These are phyloP conservation scores for Amaranthus cruentus DNA, from an alignment of 148 eudicot genomes.

Conservation along the genomic window DNA sequence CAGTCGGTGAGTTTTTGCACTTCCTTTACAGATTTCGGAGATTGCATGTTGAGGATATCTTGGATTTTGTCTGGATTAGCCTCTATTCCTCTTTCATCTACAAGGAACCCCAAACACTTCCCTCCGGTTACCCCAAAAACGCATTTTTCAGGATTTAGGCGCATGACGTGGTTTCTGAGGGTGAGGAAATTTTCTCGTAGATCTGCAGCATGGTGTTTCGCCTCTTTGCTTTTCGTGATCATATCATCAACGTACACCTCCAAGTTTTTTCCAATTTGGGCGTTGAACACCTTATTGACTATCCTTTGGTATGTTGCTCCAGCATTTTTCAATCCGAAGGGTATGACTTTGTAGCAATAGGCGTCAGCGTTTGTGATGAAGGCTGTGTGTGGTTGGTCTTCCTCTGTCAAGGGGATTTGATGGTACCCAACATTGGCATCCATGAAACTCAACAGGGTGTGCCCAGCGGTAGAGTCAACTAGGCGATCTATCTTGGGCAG, in stretches of 20 bases:
- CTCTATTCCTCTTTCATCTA: not conserved
- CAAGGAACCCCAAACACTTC: not conserved
- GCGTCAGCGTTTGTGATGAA: not conserved
- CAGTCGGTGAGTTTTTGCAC: not conserved
- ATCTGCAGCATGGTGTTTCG: not conserved
- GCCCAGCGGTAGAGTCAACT: not conserved
- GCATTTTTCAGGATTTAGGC: not conserved
- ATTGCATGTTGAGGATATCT: not conserved
- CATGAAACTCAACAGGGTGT: not conserved
- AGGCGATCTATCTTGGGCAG: not conserved
- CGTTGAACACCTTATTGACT: too few relatives aligned
- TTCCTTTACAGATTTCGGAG: not conserved
- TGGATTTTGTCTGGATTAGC: not conserved
- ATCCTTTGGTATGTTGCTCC: too few relatives aligned
- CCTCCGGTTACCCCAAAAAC: not conserved
- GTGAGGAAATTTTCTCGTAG: not conserved
- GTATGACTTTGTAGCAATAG: too few relatives aligned
- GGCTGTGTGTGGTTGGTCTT: not conserved
- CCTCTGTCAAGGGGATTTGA: not conserved
- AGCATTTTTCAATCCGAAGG: too few relatives aligned
- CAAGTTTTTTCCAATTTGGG: too few relatives aligned
- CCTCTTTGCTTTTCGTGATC: not conserved
- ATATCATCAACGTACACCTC: not conserved
- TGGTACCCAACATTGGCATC: not conserved
- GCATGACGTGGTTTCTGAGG: not conserved